phyloP scores from a whole-genome alignment of 2,329 filamentous ascomycete genomes.

The Aspergillus amoenus region DNA sequence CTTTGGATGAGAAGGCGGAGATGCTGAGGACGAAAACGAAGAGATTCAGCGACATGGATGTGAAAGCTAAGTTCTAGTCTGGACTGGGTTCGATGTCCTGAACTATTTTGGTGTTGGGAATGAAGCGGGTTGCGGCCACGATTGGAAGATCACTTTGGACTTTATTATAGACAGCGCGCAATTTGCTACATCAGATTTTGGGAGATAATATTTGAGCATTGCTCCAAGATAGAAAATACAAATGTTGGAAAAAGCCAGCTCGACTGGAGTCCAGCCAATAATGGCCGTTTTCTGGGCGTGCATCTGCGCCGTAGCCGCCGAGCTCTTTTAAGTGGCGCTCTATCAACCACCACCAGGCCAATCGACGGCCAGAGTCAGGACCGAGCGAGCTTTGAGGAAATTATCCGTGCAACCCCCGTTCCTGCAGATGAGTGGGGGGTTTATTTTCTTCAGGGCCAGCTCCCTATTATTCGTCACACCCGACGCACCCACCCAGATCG shows the following conservation, averaged over 20 bases:
- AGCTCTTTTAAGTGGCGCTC: neutral
- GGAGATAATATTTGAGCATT: neutral
- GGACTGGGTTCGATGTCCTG: neutral
- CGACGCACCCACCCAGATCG: neutral
- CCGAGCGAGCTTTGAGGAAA: neutral
- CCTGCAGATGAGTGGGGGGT: neutral
- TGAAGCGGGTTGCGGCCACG: neutral
- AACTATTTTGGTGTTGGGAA: neutral
- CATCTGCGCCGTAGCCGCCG: slow-evolving; percentile 10
- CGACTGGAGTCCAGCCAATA: neutral
- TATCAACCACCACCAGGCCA: neutral
- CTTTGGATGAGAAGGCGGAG: slow-evolving; percentile 60
- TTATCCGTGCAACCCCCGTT: neutral
- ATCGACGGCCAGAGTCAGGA: neutral
- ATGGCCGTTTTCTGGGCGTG: neutral
- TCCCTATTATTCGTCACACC: slow-evolving; percentile 1
- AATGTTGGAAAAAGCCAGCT: neutral
- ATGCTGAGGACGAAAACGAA: slow-evolving; percentile 67
- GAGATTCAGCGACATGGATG: slow-evolving; percentile 47
- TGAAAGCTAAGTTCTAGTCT: slow-evolving; percentile 10
- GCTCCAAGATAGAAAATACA: neutral
- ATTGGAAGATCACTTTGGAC: neutral
- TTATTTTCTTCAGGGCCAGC: neutral
- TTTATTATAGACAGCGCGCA: neutral
- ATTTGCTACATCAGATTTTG: neutral